phyloP scores from a whole-genome alignment of 2,329 filamentous ascomycete species.

The Coniella vitis region DNA sequence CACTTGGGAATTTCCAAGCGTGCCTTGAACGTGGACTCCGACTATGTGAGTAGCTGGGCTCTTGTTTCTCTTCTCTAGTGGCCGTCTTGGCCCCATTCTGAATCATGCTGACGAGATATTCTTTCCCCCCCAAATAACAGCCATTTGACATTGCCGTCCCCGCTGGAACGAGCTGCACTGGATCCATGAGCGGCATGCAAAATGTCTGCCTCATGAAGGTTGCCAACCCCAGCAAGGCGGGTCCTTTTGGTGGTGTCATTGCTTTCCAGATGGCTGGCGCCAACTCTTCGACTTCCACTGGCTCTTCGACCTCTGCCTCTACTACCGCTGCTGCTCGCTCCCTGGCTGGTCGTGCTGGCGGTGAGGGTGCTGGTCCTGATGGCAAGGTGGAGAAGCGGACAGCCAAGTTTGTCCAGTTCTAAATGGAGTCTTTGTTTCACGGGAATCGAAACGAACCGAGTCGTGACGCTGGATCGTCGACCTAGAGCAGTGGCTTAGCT shows the following conservation, averaged over 20 bases:
- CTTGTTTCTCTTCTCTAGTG: background rate
- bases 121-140: background rate
- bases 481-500: background rate
- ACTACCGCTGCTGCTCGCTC: background rate
- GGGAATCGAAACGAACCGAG: background rate
- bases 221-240: constrained; percentile 17
- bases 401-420: background rate
- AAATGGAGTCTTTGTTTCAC: background rate
- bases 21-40: constrained; percentile 16
- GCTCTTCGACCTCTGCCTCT: background rate
- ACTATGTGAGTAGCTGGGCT: constrained; percentile 8
- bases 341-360: background rate
- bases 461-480: constrained; percentile 1
- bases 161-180: constrained; percentile 17
- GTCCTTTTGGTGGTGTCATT: constrained; percentile 18
- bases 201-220: constrained; percentile 20
- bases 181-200: constrained; percentile 7
- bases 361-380: background rate
- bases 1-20: constrained; percentile 12
- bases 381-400: background rate
- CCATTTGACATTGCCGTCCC: constrained; percentile 17
- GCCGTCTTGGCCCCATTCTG: background rate
- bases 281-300: background rate
- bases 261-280: constrained; percentile 18
- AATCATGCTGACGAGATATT: background rate